phyloP scores from a whole-genome alignment of 495 filamentous ascomycete species.

The Choiromyces venosus region DNA sequence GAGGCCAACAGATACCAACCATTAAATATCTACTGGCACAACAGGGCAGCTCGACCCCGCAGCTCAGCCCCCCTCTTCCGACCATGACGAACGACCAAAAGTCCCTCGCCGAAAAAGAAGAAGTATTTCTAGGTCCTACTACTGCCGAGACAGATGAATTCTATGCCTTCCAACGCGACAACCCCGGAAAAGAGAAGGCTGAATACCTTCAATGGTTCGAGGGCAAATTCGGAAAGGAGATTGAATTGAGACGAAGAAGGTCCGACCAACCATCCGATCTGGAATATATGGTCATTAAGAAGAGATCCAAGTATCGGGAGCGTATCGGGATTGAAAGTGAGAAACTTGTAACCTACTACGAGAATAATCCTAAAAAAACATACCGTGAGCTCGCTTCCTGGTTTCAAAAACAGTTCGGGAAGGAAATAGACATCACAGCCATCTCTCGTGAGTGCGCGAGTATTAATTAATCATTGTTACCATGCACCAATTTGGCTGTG shows the following conservation, averaged over 20 bases:
- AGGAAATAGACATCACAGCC: slow-evolving; percentile 42
- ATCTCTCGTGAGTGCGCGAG: slow-evolving; percentile 42
- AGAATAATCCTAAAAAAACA: slow-evolving; percentile 40
- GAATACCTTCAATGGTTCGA: slow-evolving; percentile 41
- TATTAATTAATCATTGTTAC: slow-evolving; percentile 32
- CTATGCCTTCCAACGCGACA: slow-evolving; percentile 40
- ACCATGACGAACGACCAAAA: slow-evolving; percentile 31
- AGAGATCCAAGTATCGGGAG: slow-evolving; percentile 41
- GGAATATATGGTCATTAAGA: slow-evolving; percentile 42
- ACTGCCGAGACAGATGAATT: slow-evolving; percentile 41
- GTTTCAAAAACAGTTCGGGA: slow-evolving; percentile 43
- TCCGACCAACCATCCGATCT: slow-evolving; percentile 41
- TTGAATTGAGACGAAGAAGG: slow-evolving; percentile 36
- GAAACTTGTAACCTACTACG: slow-evolving; percentile 39
- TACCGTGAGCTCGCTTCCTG: slow-evolving; percentile 42
- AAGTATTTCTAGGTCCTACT: slow-evolving; percentile 38
- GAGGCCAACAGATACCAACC: neutral
- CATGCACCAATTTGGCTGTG: neutral
- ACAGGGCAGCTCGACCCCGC: slow-evolving; percentile 15
- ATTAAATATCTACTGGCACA: neutral
- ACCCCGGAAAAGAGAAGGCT: slow-evolving; percentile 40
- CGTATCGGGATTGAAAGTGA: slow-evolving; percentile 41
- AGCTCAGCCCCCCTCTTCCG: slow-evolving; percentile 28
- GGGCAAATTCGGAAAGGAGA: slow-evolving; percentile 39
- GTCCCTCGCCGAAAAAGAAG: slow-evolving; percentile 20